Evolutionary conservation across 768 basidiomycete species (phyloP).

Genomic region (Boletellus emodensis): DNA sequence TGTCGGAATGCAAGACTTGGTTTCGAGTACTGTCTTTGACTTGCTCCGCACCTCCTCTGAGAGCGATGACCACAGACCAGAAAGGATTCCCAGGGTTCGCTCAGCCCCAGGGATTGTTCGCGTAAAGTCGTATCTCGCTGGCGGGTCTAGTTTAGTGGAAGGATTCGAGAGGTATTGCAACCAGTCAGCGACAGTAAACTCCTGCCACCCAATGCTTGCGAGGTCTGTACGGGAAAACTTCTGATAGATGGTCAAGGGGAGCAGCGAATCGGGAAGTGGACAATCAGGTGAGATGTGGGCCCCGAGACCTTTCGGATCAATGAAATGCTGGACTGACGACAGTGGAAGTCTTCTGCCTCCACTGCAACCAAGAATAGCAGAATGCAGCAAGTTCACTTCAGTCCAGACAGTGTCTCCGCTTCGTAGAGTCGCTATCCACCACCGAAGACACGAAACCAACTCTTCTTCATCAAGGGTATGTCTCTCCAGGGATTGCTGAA

Average conservation of each 20-base stretch:
- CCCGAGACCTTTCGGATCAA: conserved; percentile 55
- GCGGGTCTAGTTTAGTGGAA: no score
- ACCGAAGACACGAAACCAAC: conserved; percentile 6
- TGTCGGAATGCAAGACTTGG: no score
- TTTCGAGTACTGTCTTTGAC: conserved; percentile 28
- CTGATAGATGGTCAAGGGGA: conserved; percentile 40
- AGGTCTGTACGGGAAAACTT: conserved; percentile 16
- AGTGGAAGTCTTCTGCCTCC: conserved; percentile 49
- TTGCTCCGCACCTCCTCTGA: conserved; percentile 38
- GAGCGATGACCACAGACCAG: conserved; percentile 63
- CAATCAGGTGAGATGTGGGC: conserved; percentile 65
- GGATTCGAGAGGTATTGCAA: conserved; percentile 46
- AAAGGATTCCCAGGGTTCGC: conserved; percentile 57
- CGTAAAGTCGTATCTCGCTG: conserved; percentile 53
- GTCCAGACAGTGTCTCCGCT: not conserved
- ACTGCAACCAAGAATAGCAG: no score
- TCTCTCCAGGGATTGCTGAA: not conserved
- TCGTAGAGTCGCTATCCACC: not conserved
- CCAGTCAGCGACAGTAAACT: conserved; percentile 75
- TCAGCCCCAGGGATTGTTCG: conserved; percentile 73
- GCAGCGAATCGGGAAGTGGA: conserved; percentile 69
- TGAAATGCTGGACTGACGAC: conserved; percentile 58
- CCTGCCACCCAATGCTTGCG: conserved; percentile 67
- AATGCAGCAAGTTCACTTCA: conserved; percentile 33
- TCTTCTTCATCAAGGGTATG: conserved; percentile 6